These are phyloP conservation scores for Populus pruinosa DNA, from an alignment of 345 rosid genomes.

Conservation along the genomic window DNA sequence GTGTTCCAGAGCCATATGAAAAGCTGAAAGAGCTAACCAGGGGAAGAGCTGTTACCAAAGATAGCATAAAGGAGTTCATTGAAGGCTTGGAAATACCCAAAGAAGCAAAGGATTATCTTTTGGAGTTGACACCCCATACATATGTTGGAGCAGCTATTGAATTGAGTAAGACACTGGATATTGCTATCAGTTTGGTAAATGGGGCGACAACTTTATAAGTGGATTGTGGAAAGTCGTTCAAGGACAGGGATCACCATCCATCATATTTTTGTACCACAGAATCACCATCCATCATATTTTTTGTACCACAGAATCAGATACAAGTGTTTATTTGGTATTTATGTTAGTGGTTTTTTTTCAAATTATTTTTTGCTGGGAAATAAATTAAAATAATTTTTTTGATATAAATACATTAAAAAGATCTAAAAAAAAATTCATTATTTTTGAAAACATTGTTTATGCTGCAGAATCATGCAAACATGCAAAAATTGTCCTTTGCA, in stretches of 20 bases:
- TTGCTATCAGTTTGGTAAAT: constrained; percentile 32
- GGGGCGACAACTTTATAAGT: constrained; percentile 23
- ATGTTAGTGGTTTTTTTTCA: too few relatives aligned
- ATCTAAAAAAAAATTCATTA: too few relatives aligned
- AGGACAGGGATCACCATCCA: background rate
- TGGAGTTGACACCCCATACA: constrained; percentile 66
- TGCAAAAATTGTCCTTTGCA: too few relatives aligned
- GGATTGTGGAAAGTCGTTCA: constrained; percentile 6
- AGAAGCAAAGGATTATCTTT: constrained; percentile 60
- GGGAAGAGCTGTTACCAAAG: constrained; percentile 77
- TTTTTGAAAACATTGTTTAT: too few relatives aligned
- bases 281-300: background rate
- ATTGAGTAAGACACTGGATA: constrained; percentile 52
- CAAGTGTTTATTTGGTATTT: too few relatives aligned
- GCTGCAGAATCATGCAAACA: too few relatives aligned
- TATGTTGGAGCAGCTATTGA: constrained; percentile 78
- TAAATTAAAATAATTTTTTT: too few relatives aligned
- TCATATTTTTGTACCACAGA: background rate
- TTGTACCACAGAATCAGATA: background rate
- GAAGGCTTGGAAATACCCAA: constrained; percentile 62
- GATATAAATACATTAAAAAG: too few relatives aligned
- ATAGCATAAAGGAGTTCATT: constrained; percentile 67
- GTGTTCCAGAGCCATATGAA: constrained; percentile 93
- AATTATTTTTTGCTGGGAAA: too few relatives aligned
- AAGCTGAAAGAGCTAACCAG: constrained; percentile 88